Percentiles rank a stretch among this genome's conserved stretches.
These are phyloP conservation scores for Globisporangium recalcitrans DNA, from an alignment of 352 stramenopile genomes.

Conservation along the genomic window DNA sequence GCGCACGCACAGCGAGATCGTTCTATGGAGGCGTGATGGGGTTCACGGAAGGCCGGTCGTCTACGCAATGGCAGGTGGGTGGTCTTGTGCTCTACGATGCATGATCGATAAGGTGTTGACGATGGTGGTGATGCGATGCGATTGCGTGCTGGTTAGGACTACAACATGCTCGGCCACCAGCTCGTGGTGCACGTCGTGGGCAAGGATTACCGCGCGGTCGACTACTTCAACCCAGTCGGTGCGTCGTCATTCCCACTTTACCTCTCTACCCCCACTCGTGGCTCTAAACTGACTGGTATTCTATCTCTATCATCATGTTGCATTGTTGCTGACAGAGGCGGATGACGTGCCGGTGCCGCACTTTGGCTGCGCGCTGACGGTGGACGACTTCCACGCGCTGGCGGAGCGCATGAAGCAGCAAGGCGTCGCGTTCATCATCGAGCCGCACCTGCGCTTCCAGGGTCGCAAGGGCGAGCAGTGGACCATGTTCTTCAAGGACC, in stretches of 20 bases:
- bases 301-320: neutral
- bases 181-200: constrained; percentile 89
- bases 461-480: constrained; percentile 95
- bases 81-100: neutral
- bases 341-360: constrained; percentile 97
- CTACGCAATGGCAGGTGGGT: constrained; percentile 89
- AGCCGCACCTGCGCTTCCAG: constrained; percentile 93
- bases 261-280: neutral
- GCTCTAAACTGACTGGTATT: neutral
- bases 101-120: neutral
- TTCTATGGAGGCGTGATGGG: constrained; percentile 93
- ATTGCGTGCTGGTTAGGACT: constrained; percentile 50
- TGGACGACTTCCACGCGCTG: constrained; percentile 91
- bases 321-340: constrained; percentile 54
- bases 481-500: constrained; percentile 99
- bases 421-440: constrained; percentile 92
- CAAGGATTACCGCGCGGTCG: constrained; percentile 88
- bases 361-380: constrained; percentile 91
- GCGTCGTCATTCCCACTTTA: constrained; percentile 14
- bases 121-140: neutral
- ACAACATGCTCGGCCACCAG: constrained; percentile 87
- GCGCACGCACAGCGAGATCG: constrained; percentile 69
- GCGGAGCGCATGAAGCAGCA: constrained; percentile 72
- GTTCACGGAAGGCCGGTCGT: constrained; percentile 89
- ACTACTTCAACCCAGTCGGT: constrained; percentile 96